Conservation (phyloP, 1,284 basidiomycete species). For the Leccinum angustisporum region DNA sequence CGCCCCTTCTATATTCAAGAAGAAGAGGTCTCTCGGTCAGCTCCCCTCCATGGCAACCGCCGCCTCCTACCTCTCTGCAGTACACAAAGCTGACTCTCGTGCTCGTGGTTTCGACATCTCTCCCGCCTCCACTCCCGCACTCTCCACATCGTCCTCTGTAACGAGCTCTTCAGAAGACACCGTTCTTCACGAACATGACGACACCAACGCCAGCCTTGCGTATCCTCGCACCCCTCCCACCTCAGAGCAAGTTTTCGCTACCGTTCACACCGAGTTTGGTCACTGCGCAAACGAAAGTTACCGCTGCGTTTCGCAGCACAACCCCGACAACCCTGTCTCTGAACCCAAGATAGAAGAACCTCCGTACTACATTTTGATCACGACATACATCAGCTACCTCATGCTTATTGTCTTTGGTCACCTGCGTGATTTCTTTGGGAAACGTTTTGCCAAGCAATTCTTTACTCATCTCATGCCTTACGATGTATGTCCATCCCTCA, state of each 20-base stretch:
- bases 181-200: conserved; percentile 2
- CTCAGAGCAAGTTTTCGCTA: no score
- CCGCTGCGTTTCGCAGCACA: no score
- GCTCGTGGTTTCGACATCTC: conserved; percentile 42
- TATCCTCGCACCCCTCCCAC: no score
- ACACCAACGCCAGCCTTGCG: no score
- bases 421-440: conserved; percentile 93
- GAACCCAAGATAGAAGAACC: conserved; percentile 72
- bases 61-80: conserved; percentile 69
- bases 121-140: conserved; percentile 53
- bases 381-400: conserved; percentile 89
- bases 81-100: conserved; percentile 67
- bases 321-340: conserved; percentile 42
- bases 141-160: conserved; percentile 68
- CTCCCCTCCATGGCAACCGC: conserved; percentile 54
- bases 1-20: conserved; percentile 60
- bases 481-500: conserved; percentile 56
- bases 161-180: conserved; percentile 66
- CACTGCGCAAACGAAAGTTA: no score
- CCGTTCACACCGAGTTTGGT: no score
- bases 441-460: conserved; percentile 69
- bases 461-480: conserved; percentile 84
- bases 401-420: conserved; percentile 90
- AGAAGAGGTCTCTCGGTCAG: conserved; percentile 51
- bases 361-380: conserved; percentile 86